These are phyloP conservation scores for Quercus gilva DNA, from an alignment of 306 rosid species.

Conservation along the genomic window DNA sequence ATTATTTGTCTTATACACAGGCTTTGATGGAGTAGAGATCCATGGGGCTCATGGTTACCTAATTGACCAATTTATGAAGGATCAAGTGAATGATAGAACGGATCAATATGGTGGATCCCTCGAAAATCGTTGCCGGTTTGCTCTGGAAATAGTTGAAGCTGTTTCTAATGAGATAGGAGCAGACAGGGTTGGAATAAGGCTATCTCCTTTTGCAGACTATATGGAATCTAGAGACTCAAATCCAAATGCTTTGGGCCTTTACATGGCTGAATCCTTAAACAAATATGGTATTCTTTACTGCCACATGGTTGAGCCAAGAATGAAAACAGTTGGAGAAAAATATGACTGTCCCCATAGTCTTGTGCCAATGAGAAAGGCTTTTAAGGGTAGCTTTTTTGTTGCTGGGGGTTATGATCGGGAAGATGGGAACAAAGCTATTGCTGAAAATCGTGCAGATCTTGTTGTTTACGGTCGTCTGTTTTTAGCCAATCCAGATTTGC, in stretches of 20 bases:
- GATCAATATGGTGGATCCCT: constrained; percentile 70
- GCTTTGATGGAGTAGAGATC: constrained; percentile 81
- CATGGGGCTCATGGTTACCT: constrained; percentile 67
- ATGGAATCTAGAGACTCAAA: constrained; percentile 47
- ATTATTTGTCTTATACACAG: constrained; percentile 15
- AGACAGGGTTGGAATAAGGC: constrained; percentile 57
- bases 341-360: constrained; percentile 28
- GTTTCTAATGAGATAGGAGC: constrained; percentile 51
- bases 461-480: constrained; percentile 39
- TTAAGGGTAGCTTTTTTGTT: constrained; percentile 49
- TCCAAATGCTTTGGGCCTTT: constrained; percentile 45
- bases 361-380: constrained; percentile 60
- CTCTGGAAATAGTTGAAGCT: constrained; percentile 54
- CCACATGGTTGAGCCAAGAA: constrained; percentile 72
- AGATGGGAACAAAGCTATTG: constrained; percentile 51
- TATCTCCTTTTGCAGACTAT: constrained; percentile 53
- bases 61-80: constrained; percentile 65
- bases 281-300: constrained; percentile 46
- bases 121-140: constrained; percentile 56
- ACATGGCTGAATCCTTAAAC: constrained; percentile 46
- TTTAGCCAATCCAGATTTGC: constrained; percentile 73
- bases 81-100: constrained; percentile 50
- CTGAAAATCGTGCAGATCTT: constrained; percentile 40
- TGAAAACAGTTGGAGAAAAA: constrained; percentile 16
- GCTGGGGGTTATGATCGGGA: constrained; percentile 52